A percentile compares a stretch with the other conserved stretches of the same genome.
phyloP scores from a whole-genome alignment of 345 rosid genomes.

The Luvunga scandens region DNA sequence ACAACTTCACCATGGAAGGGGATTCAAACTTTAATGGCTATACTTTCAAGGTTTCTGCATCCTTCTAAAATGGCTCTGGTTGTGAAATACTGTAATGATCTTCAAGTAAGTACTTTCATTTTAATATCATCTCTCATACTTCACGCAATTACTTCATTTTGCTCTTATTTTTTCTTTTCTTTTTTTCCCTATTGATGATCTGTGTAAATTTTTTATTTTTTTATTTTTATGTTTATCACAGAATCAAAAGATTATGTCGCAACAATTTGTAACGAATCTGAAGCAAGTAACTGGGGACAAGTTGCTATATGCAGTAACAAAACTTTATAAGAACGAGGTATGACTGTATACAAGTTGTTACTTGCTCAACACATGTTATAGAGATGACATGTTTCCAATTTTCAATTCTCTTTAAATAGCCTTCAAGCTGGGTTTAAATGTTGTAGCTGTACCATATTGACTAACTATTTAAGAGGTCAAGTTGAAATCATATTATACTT shows the following conservation, averaged over 20 bases:
- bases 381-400: not conserved
- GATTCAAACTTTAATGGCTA: not conserved
- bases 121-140: not conserved
- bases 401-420: not conserved
- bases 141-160: not conserved
- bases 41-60: conserved; percentile 12
- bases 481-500: not conserved
- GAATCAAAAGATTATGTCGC: conserved; percentile 3
- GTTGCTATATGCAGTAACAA: not conserved
- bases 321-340: conserved; percentile 13
- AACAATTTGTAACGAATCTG: not conserved
- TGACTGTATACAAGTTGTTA: not conserved
- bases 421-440: not conserved
- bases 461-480: not conserved
- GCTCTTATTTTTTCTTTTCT: no score
- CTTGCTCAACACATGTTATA: not conserved
- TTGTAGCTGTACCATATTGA: not conserved
- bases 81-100: conserved; percentile 4
- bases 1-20: not conserved
- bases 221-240: conserved; percentile 5
- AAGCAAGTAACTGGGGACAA: conserved; percentile 13
- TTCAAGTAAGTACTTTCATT: conserved; percentile 4
- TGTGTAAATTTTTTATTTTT: no score
- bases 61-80: conserved; percentile 10
- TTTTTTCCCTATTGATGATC: not conserved